Conservation (phyloP, 1,284 basidiomycete species). For the Athelia sp. region DNA sequence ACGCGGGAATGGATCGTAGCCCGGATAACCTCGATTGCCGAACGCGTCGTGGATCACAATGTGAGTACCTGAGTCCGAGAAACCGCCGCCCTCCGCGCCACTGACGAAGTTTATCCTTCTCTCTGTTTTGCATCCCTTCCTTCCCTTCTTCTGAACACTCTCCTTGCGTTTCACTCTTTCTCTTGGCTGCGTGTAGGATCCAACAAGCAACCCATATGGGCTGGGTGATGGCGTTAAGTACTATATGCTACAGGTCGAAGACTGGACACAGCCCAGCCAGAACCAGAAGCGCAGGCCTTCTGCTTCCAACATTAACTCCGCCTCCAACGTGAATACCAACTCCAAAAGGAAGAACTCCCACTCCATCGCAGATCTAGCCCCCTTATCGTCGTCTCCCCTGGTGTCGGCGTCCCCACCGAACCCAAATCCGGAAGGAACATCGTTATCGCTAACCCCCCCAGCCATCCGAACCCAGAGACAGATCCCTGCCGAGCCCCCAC, state of each 20-base stretch:
- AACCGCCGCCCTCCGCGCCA: too few relatives aligned
- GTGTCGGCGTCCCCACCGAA: conserved; percentile 6
- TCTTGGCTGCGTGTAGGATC: conserved; percentile 42
- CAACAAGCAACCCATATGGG: conserved; percentile 70
- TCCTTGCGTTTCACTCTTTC: conserved; percentile 2
- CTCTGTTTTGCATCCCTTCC: conserved; percentile 3
- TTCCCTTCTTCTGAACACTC: conserved; percentile 8
- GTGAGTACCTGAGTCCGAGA: conserved; percentile 34
- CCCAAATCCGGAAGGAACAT: conserved; percentile 14
- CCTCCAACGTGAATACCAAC: conserved; percentile 29
- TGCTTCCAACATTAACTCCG: conserved; percentile 44
- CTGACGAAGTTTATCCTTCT: too few relatives aligned
- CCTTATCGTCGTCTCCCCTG: conserved; percentile 10
- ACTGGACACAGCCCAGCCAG: conserved; percentile 75
- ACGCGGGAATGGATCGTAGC: conserved; percentile 93
- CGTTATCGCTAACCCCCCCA: conserved; percentile 24
- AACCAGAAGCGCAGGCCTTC: conserved; percentile 53
- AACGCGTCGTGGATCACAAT: conserved; percentile 77
- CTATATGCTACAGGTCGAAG: conserved; percentile 90
- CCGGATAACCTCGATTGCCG: conserved; percentile 83
- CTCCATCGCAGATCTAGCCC: conserved; percentile 1
- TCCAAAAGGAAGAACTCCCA: conserved; percentile 13
- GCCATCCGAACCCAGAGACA: too few relatives aligned
- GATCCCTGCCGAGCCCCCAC: conserved; percentile 39
- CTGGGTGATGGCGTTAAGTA: conserved; percentile 90